These are phyloP conservation scores for Aspergillus ibericus DNA, from an alignment of 2,329 filamentous ascomycete genomes.

Conservation along the genomic window DNA sequence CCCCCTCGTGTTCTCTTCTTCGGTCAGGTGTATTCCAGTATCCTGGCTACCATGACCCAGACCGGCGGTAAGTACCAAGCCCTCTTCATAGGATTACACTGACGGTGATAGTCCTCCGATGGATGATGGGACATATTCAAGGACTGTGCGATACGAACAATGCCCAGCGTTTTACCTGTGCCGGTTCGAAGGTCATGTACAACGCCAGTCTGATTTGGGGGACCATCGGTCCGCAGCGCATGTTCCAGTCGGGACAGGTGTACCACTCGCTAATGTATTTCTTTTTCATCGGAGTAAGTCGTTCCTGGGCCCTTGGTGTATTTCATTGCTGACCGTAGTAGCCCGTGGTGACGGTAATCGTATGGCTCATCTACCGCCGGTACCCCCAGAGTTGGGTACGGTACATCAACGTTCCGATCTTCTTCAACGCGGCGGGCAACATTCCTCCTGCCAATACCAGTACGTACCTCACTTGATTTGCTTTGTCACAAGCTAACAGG, in stretches of 20 bases:
- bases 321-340: neutral
- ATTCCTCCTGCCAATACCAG: conserved; percentile 36
- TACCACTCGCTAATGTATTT: conserved; percentile 35
- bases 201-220: conserved; percentile 37
- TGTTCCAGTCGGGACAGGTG: conserved; percentile 33
- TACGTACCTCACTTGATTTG: conserved; percentile 22
- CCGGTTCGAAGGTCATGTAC: conserved; percentile 35
- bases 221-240: conserved; percentile 34
- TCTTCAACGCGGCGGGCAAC: conserved; percentile 36
- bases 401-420: conserved; percentile 36
- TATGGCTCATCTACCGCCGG: conserved; percentile 29
- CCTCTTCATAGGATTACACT: neutral
- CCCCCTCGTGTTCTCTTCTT: conserved; percentile 35
- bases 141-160: conserved; percentile 31
- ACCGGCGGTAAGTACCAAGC: conserved; percentile 27
- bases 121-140: conserved; percentile 32
- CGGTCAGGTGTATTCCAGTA: conserved; percentile 35
- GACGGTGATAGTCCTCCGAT: conserved; percentile 27
- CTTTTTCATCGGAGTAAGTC: conserved; percentile 32
- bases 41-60: conserved; percentile 34
- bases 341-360: conserved; percentile 31
- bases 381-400: conserved; percentile 34
- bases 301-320: no score
- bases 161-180: conserved; percentile 35
- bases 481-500: neutral